Percentiles rank a stretch among this genome's conserved stretches.
phyloP scores from a whole-genome alignment of 2,329 filamentous ascomycete species.

The Karstenula rhodostoma region DNA sequence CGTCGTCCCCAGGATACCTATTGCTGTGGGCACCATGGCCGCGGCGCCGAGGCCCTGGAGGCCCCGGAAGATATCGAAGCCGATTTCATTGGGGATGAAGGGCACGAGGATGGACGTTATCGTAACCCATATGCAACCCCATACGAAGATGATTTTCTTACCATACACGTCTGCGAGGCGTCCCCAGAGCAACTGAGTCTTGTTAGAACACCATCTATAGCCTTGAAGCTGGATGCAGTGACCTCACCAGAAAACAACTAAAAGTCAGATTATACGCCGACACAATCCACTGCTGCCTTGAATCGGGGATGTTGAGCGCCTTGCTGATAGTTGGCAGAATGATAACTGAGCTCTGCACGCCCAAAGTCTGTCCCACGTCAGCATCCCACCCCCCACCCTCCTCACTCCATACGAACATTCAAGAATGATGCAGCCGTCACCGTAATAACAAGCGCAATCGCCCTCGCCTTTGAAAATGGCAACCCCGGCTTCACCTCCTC shows the following conservation, averaged over 20 bases:
- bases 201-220: slow-evolving; percentile 22
- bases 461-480: slow-evolving; percentile 43
- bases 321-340: slow-evolving; percentile 68
- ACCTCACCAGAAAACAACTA: slow-evolving; percentile 70
- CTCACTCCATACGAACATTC: slow-evolving; percentile 32
- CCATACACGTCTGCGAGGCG: slow-evolving; percentile 73
- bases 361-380: slow-evolving; percentile 58
- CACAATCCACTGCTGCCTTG: slow-evolving; percentile 71
- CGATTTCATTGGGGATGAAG: slow-evolving; percentile 72
- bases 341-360: slow-evolving; percentile 67
- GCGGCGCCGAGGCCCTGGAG: slow-evolving; percentile 73
- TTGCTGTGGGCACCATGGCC: slow-evolving; percentile 74
- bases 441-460: slow-evolving; percentile 39
- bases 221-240: too few relatives aligned
- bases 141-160: slow-evolving; percentile 70
- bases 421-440: slow-evolving; percentile 41
- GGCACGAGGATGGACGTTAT: slow-evolving; percentile 67
- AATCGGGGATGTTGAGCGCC: slow-evolving; percentile 64
- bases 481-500: slow-evolving; percentile 10
- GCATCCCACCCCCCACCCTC: background rate
- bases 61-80: slow-evolving; percentile 71
- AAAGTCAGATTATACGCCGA: slow-evolving; percentile 72
- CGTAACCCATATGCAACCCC: slow-evolving; percentile 70
- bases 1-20: slow-evolving; percentile 73
- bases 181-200: slow-evolving; percentile 65